These are phyloP conservation scores for Chrysosphaeria jannelii DNA, from an alignment of 2,329 filamentous ascomycete species.

Conservation along the genomic window DNA sequence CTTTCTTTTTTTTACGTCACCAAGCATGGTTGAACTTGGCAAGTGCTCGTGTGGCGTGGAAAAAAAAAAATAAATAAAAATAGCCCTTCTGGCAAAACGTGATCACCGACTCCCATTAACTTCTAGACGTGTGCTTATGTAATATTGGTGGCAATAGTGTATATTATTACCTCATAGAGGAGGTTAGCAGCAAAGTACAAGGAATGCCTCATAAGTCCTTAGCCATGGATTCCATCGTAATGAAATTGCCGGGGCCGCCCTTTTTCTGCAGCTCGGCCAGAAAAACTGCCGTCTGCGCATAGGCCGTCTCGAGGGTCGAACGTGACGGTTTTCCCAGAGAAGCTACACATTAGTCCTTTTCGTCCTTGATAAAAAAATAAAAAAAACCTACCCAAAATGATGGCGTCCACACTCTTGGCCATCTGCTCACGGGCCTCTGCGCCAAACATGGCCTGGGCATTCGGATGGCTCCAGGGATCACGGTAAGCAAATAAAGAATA, in stretches of 20 bases:
- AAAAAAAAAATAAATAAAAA: too few relatives aligned
- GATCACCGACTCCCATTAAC: constrained; percentile 3
- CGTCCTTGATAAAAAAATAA: too few relatives aligned
- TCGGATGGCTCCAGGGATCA: constrained; percentile 44
- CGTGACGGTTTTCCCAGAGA: constrained; percentile 68
- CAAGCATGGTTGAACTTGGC: too few relatives aligned
- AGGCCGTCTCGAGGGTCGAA: constrained; percentile 58
- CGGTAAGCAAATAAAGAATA: constrained; percentile 70
- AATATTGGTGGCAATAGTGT: too few relatives aligned
- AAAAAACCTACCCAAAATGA: constrained; percentile 45
- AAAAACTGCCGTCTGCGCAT: constrained; percentile 61
- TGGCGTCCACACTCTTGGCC: constrained; percentile 80
- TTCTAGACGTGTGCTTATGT: too few relatives aligned
- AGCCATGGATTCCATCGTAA: constrained; percentile 26
- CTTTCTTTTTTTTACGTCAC: too few relatives aligned
- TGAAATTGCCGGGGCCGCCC: constrained; percentile 55
- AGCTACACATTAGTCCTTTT: too few relatives aligned
- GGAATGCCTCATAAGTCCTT: too few relatives aligned
- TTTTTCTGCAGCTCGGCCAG: constrained; percentile 57
- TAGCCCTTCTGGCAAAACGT: too few relatives aligned
- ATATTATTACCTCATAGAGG: too few relatives aligned
- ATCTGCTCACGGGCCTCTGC: constrained; percentile 43
- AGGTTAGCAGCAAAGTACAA: too few relatives aligned
- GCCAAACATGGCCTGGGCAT: constrained; percentile 53
- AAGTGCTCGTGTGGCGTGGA: too few relatives aligned